Conservation (phyloP, 345 rosid species). For the Streptanthus diversifolius region DNA sequence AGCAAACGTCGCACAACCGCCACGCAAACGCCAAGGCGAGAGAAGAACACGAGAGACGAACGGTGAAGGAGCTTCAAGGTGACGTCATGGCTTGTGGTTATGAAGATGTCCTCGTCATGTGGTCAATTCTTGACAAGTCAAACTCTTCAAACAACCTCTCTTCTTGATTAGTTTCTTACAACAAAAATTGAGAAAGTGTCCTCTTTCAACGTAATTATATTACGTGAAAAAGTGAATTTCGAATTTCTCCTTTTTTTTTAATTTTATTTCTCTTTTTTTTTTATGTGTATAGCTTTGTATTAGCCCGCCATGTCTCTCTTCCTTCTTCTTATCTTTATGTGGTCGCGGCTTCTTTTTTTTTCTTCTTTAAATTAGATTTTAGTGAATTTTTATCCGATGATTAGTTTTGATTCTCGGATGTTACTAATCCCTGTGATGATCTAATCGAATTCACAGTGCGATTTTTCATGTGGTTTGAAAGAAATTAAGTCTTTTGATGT, state of each 20-base stretch:
- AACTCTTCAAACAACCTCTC: constrained; percentile 52
- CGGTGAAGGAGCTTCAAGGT: constrained; percentile 64
- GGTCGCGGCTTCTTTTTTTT: constrained; percentile 27
- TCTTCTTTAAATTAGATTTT: not conserved
- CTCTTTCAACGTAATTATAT: not conserved
- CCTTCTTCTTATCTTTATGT: constrained; percentile 9
- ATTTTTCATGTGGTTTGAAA: constrained; percentile 10
- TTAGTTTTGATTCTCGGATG: constrained; percentile 22
- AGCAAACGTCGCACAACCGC: constrained; percentile 37
- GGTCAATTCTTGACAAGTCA: constrained; percentile 96
- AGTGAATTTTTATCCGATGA: constrained; percentile 18
- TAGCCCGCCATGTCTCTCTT: constrained; percentile 34
- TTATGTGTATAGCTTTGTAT: constrained; percentile 19
- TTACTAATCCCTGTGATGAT: constrained; percentile 32
- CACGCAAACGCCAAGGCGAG: constrained; percentile 30
- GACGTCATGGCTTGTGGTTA: constrained; percentile 94
- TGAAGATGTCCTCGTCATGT: constrained; percentile 92
- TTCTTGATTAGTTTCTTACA: constrained; percentile 32
- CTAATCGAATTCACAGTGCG: constrained; percentile 25
- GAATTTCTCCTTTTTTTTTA: not conserved
- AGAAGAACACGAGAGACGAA: constrained; percentile 47
- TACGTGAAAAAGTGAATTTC: not conserved
- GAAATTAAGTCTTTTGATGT: not conserved
- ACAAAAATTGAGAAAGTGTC: not conserved
- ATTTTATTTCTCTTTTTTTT: not conserved